Evolutionary conservation across 208 protist species (phyloP), one percentile per base, ranked within the genome.

Genomic region (Crithidia expoeki): DNA sequence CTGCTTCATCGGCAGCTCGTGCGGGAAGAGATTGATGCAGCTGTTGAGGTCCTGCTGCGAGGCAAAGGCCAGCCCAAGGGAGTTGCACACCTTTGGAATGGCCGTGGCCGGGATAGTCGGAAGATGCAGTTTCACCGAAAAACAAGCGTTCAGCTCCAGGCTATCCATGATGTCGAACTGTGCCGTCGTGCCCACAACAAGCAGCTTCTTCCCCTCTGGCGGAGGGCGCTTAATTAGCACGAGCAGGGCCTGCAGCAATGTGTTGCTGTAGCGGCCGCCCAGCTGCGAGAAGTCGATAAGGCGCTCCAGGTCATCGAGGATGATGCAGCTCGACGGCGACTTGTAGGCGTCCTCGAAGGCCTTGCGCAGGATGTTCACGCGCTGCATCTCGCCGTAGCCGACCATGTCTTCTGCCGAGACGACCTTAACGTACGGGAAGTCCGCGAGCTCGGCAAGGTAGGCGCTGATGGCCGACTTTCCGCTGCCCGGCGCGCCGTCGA

Each of bases 271-370:
- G 36, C 98, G 92, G 25, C 98, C 97, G 11, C 99, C 99, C 55
- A 99, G 94, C 42, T 90, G 86, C 14, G 97, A 98, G 72, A 99
- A 99, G 44, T 99, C 95, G 66, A 98, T 94, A 27, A 98, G 81
- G 19, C 93, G 89, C 88, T 99, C 99, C 55, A 99, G 71, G 68
- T 99, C 95, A 70, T 99, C 98, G 23, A 99, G 80, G 28, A 99
- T 95, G 52, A 99, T 97, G 47, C 98, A 90, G 67, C 88, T 97
- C 4, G 92, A 47, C 19, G 95, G 83, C 16, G 98, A 99, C 83
- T 98, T 98, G 87, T 99, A 99, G 32, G 98, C 97, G 80, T 99
- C 98, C 63, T 99, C 97, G 81, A 99, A 99, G 14, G 97, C 89
- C 75, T 98, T 98, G 36, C 87, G 95, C 63, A 99, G 98, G 33